Percentiles rank a stretch among this genome's conserved stretches.
Evolutionary conservation across 1,284 basidiomycete genomes (phyloP).

Genomic region (Ganoderma sinense): DNA sequence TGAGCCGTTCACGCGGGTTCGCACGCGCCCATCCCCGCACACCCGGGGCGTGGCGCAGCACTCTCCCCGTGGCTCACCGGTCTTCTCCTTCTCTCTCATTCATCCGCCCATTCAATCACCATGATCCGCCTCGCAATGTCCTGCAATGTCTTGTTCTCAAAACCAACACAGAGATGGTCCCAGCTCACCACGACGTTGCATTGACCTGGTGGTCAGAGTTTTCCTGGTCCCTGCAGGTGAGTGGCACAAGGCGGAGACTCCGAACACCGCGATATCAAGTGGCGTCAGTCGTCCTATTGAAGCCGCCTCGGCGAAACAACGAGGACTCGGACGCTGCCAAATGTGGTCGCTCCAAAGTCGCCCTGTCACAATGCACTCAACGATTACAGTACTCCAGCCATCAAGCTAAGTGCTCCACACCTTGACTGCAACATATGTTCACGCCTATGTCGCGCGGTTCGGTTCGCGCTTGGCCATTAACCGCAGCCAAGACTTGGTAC

Average conservation of each 20-base stretch:
- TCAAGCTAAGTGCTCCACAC: conserved; percentile 1
- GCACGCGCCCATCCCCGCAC: conserved; percentile 20
- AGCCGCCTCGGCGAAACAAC: conserved; percentile 1
- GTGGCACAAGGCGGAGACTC: conserved; percentile 12
- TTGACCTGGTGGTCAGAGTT: not conserved
- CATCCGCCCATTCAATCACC: not conserved
- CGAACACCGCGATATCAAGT: conserved; percentile 15
- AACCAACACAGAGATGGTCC: not conserved
- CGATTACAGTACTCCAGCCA: not conserved
- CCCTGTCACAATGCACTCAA: not conserved
- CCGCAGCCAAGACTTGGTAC: not conserved
- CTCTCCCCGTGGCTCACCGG: not conserved
- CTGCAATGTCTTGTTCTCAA: not conserved
- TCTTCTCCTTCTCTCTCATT: not conserved
- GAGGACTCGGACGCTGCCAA: conserved; percentile 1
- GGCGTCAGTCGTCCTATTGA: not conserved
- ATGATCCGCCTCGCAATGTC: not conserved
- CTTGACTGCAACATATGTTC: not conserved
- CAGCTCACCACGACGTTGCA: not conserved
- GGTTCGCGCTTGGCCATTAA: not conserved
- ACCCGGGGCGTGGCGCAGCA: not conserved
- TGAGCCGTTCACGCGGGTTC: conserved; percentile 11
- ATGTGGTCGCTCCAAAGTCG: not conserved
- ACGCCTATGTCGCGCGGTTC: not conserved
- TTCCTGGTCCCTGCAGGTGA: not conserved